Evolutionary conservation across 1,139 yeast genomes (phyloP), one percentile per base, ranked within the genome.

Genomic region (Nakaseomyces uthaithaninus): DNA sequence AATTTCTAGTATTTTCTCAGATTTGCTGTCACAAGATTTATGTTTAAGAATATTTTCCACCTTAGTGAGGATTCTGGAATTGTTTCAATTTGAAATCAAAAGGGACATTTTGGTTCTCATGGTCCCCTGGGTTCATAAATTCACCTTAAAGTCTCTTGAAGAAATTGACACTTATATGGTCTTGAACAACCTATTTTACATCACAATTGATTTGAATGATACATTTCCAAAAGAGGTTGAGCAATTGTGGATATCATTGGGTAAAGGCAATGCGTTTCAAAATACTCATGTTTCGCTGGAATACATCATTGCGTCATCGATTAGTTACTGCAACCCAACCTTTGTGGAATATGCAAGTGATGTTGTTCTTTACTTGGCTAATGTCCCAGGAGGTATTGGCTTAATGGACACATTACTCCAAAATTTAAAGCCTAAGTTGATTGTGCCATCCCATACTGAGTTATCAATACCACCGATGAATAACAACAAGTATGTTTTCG

Each of bases 161-260:
- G 64, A 55, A 33, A 52, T 68, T 27, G 74, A 75, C 31, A 66
- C 91, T 1, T 67, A 71, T 36, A 85, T 89, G 95, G 87, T 89
- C 1, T 60, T 91, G 50, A 77, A 74, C 45, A 91, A 89, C 51
- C 63, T 91, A 42, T 77, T 87, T 60, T 96, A 86, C 52, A 80
- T 91, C 34, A 85, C 96, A 0, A 77, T 86, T 33, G 76, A 77
- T 42, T 84, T 80, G 51, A 76, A 89, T 41, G 79, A 80, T 34
- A 68, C 70, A 12, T 76, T 85, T 51, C 84, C 85, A 37, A 81
- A 81, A 52, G 96, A 87, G 52, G 85, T 91, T 8, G 97, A 89
- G 57, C 94, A 94, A 0, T 63, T 91, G 27, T 93, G 99, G 99
- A 86, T 84, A 3, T 93, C 96, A 0, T 67, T 91, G 27, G 95